phyloP scores from a whole-genome alignment of 257 asterid genomes.

The Pogostemon cablin region DNA sequence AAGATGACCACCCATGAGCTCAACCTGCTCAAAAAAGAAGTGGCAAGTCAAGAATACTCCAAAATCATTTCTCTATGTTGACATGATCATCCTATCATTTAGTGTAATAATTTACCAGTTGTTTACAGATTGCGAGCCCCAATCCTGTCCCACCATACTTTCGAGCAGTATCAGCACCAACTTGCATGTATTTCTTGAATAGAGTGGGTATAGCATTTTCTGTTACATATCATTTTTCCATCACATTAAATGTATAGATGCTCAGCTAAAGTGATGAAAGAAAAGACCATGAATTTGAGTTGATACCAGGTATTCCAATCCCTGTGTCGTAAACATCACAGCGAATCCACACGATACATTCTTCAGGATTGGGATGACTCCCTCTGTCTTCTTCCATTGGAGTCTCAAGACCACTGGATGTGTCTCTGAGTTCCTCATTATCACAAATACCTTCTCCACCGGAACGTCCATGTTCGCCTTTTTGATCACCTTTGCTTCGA shows the following conservation, averaged over 20 bases:
- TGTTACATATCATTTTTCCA: slow-evolving; percentile 33
- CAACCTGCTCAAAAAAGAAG: slow-evolving; percentile 58
- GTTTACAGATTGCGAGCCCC: slow-evolving; percentile 92
- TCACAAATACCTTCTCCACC: slow-evolving; percentile 35
- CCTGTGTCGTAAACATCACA: slow-evolving; percentile 91
- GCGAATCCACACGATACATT: slow-evolving; percentile 74
- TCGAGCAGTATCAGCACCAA: slow-evolving; percentile 83
- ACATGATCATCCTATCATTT: not conserved
- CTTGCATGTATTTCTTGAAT: slow-evolving; percentile 97
- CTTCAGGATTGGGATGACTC: slow-evolving; percentile 37
- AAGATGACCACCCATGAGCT: slow-evolving; percentile 93
- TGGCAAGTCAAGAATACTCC: not conserved
- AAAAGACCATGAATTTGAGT: slow-evolving; percentile 5
- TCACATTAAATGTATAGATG: not conserved
- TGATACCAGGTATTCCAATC: slow-evolving; percentile 89
- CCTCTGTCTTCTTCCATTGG: slow-evolving; percentile 46
- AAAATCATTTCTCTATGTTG: not conserved
- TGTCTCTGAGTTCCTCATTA: slow-evolving; percentile 30
- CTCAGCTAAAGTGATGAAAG: not conserved
- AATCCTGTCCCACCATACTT: slow-evolving; percentile 95
- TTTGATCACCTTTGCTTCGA: slow-evolving; percentile 27
- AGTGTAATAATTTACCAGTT: slow-evolving; percentile 52
- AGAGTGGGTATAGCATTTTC: slow-evolving; percentile 72
- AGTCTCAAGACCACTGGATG: slow-evolving; percentile 33
- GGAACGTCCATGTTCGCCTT: slow-evolving; percentile 9